Base-by-base conservation (phyloP, 2,329 filamentous ascomycete species). In the Diaporthe destruens region DNA sequence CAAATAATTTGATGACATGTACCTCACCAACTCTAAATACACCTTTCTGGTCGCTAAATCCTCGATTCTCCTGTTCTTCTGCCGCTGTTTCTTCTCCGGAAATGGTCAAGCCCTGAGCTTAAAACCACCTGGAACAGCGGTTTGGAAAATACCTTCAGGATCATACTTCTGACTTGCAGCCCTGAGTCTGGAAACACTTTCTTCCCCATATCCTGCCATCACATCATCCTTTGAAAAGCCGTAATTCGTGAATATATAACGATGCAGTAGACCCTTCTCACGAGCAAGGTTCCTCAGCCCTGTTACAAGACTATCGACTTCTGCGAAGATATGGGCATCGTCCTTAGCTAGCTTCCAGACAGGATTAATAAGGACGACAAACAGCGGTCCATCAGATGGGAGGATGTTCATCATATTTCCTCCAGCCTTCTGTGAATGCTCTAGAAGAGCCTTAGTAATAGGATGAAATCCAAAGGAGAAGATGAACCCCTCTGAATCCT, bases 401-500 rank as follows among this genome's bases (percentile, higher is more conserved):
- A 71, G 61, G 36, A 77, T 76, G 16, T 73, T 56, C 70, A 75
- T 75, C 11, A 75, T 72, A 59, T 77, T 77, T 1, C 76, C 73
- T 12, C 77, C 75, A 7, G 74, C 76, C 44, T 70, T 75, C n/a
- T 47, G 63, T 3, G 74, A 77, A 29, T 66, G 71, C 42, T 75
- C 72, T 25, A 78, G 70, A 12, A 76, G 55, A 12, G 72, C 55
- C n/a, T 71, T 76, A 2, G 76, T 76, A 25, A 76, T 34, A 0
- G 76, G 75, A 12, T 78, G 74, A 44, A 77, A 76, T 47, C 75
- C 73, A 36, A 77, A 75, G 0, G 75, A 72, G 55, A 77, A 78
- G 18, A 75, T 75, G 55, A 77, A 74, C 0, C 76, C 76, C 49
- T 77, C 68, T 2, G 71, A 65, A 32, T 77, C 75, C 63, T 76